Base-by-base conservation (phyloP, 371 early-diverging fungal genomes). In the Blakeslea trispora region DNA sequence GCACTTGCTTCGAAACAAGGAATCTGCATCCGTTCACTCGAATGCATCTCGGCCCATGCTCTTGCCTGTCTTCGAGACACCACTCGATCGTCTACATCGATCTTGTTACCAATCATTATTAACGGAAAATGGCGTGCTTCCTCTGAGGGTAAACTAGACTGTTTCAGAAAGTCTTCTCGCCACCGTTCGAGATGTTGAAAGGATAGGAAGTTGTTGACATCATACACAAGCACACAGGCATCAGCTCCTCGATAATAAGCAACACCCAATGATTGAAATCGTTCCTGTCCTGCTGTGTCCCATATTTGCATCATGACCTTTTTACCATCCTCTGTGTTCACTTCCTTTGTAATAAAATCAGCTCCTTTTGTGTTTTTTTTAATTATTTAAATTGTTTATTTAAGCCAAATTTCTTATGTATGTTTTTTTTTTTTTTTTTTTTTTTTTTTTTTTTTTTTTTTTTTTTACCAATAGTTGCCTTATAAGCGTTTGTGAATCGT, bases 181-280 rank as follows among this genome's bases (percentile, higher is more conserved):
- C 97, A 97, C 56, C 85, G 87, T 53, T 90, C 91, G 69, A 98
- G 80, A 55, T 91, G 90, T 61, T 96, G 95, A 70, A 99, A 99
- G 48, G 91, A 88, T 63, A 91, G 89, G 43, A 81, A 84, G 66
- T 94, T 94, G 61, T 90, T 96, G 47, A 98, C 93, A 62, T 99
- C 99, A 65, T 91, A 98, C 34, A 94, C 93, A 18, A 99, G 81
- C 35, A 97, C 90, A 68, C 98, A 97, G 72, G 97, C 97, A 78
- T 99, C 98, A 23, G 99, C 97, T 37, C 97, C 98, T 54, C 97
- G 87, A 72, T 97, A 99, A 68, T 95, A 98, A 13, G 91, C 91
- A 37, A 94, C 96, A 39, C 98, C 98, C 40, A 99, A 85, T 18
- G 91, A 90, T 72, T 95, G 94, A 81, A 98, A 99, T 42, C 98